Evolutionary conservation across 805 yeast genomes (phyloP).

Genomic region (Kregervanrija delftensis): DNA sequence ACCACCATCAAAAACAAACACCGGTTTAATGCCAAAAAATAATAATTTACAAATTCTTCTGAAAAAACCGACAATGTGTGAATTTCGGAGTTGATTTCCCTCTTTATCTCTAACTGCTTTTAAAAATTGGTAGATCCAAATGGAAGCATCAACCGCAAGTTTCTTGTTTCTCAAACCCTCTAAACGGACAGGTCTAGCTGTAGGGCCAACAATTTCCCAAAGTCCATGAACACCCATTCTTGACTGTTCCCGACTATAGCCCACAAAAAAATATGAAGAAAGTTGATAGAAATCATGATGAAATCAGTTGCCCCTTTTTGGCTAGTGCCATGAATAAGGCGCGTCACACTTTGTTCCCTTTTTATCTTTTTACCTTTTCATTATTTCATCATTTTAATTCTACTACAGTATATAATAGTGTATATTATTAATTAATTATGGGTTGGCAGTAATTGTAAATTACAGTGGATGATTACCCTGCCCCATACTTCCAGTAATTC

Average conservation of each 20-base stretch:
- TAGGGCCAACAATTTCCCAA: slow-evolving; percentile 88
- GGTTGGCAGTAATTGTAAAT: no score
- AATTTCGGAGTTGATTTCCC: slow-evolving; percentile 68
- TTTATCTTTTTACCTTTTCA: no score
- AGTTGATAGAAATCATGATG: no score
- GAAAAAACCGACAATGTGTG: slow-evolving; percentile 94
- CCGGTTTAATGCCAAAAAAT: slow-evolving; percentile 80
- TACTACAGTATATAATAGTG: no score
- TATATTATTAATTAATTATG: no score
- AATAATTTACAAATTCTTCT: slow-evolving; percentile 85
- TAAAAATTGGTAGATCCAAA: slow-evolving; percentile 95
- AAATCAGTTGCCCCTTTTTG: no score
- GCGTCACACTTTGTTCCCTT: no score
- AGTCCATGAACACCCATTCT: slow-evolving; percentile 92
- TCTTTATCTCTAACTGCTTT: slow-evolving; percentile 87
- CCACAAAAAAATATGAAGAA: no score
- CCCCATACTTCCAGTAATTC: no score
- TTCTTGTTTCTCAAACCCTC: slow-evolving; percentile 74
- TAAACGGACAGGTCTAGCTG: slow-evolving; percentile 83
- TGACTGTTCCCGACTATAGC: not conserved
- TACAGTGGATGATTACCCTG: no score
- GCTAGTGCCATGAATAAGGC: no score
- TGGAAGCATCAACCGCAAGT: slow-evolving; percentile 95
- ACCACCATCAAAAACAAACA: slow-evolving; percentile 94
- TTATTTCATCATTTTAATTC: no score